A percentile compares a stretch with the other conserved stretches of the same genome.
These are phyloP conservation scores for Pugionium dolabratum DNA, from an alignment of 345 rosid species.

Conservation along the genomic window DNA sequence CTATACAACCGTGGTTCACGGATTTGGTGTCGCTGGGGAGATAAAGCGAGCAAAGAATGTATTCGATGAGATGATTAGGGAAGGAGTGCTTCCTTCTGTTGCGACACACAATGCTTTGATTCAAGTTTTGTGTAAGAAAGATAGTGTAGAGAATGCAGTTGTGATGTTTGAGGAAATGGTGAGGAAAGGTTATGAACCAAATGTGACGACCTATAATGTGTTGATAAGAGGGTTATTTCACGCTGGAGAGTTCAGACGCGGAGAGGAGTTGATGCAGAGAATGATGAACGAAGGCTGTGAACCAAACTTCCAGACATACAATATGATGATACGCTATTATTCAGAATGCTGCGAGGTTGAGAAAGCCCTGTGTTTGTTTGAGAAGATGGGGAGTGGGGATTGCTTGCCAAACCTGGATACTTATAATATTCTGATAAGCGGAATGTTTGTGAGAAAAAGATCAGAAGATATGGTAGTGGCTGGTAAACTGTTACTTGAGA, in stretches of 20 bases:
- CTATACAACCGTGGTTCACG: constrained; percentile 75
- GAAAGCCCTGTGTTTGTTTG: constrained; percentile 60
- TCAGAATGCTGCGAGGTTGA: constrained; percentile 74
- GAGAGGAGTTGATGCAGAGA: constrained; percentile 59
- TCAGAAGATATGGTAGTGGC: constrained; percentile 75
- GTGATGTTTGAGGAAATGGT: constrained; percentile 73
- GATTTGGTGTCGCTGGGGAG: constrained; percentile 79
- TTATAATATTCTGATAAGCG: constrained; percentile 67
- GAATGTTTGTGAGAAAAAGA: constrained; percentile 90
- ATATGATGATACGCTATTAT: constrained; percentile 65
- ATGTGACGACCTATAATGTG: constrained; percentile 65
- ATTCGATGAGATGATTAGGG: constrained; percentile 67
- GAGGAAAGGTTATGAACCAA: constrained; percentile 72
- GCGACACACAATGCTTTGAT: constrained; percentile 84
- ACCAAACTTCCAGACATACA: constrained; percentile 81
- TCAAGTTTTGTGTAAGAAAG: constrained; percentile 91
- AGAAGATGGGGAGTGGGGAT: constrained; percentile 59
- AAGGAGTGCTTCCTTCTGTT: constrained; percentile 83
- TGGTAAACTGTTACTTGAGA: constrained; percentile 77
- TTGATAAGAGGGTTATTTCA: constrained; percentile 84
- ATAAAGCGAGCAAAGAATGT: constrained; percentile 59
- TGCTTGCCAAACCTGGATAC: constrained; percentile 93
- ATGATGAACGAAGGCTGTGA: constrained; percentile 66
- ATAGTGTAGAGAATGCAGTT: constrained; percentile 71
- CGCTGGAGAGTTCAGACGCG: constrained; percentile 61